Conservation (phyloP, 768 basidiomycete species). For the Phlebiopsis gigantea region DNA sequence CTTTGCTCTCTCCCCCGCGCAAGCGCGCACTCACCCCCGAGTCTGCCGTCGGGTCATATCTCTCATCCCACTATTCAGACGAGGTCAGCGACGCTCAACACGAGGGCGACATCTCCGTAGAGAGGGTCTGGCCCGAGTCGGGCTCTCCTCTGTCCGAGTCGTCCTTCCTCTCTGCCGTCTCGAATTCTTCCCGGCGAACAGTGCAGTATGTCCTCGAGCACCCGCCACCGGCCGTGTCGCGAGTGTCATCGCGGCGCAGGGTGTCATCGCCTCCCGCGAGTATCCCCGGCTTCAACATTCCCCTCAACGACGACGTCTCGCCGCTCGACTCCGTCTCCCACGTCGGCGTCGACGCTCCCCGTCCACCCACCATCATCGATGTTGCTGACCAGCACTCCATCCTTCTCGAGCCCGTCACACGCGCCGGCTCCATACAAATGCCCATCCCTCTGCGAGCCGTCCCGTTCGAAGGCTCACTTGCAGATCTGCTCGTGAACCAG, state of each 20-base stretch:
- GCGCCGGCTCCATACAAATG: slow-evolving; percentile 2
- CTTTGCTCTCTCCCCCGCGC: slow-evolving; percentile 5
- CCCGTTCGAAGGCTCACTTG: slow-evolving; percentile 4
- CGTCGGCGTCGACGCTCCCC: background rate
- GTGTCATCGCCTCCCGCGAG: slow-evolving; percentile 1
- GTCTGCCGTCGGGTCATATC: background rate
- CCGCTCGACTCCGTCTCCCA: background rate
- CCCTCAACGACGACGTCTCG: slow-evolving; percentile 1
- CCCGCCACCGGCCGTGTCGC: background rate
- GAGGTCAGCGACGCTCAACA: background rate
- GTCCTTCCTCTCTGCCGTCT: background rate
- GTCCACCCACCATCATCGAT: background rate
- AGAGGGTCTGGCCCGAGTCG: background rate
- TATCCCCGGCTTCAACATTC: slow-evolving; percentile 3
- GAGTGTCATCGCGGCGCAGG: background rate
- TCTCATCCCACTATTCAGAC: slow-evolving; percentile 12
- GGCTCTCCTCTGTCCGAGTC: background rate
- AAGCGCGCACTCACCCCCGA: slow-evolving; percentile 1
- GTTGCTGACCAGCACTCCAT: background rate
- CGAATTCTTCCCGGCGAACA: background rate
- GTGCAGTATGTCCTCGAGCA: background rate
- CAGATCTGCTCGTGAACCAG: background rate
- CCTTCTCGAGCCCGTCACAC: background rate
- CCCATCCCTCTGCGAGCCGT: slow-evolving; percentile 6
- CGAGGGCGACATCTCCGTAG: background rate